These are phyloP conservation scores for Austroboletus niveus DNA, from an alignment of 1,284 basidiomycete genomes.

Conservation along the genomic window DNA sequence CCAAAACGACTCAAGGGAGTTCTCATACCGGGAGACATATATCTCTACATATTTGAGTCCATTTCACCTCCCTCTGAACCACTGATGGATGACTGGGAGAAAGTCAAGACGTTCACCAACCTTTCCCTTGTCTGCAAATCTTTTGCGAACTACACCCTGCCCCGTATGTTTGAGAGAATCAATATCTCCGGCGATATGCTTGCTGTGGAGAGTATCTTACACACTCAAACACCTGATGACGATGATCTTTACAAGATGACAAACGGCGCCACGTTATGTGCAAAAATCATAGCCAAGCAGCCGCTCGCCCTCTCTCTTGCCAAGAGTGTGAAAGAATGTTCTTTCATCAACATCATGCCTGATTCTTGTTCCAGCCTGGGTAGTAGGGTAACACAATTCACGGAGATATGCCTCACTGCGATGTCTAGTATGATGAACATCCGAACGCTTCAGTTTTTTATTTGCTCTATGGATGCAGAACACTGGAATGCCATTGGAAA, in stretches of 20 bases:
- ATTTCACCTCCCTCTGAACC: conserved; percentile 8
- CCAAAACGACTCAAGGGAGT: conserved; percentile 14
- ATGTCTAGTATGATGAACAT: conserved; percentile 22
- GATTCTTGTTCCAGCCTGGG: neutral
- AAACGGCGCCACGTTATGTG: conserved; percentile 5
- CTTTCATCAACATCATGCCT: too few relatives aligned
- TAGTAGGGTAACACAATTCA: neutral
- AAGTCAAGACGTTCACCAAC: conserved; percentile 3
- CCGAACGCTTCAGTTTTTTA: conserved; percentile 9
- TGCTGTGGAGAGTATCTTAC: too few relatives aligned
- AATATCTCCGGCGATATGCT: conserved; percentile 21
- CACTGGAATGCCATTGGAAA: conserved; percentile 15
- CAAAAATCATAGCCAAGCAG: conserved; percentile 10
- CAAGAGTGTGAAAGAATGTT: neutral
- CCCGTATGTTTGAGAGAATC: conserved; percentile 37
- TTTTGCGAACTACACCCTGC: conserved; percentile 38
- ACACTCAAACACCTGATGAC: too few relatives aligned
- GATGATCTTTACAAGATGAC: neutral
- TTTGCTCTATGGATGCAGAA: conserved; percentile 4
- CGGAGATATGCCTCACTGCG: neutral
- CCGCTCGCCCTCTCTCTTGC: conserved; percentile 21
- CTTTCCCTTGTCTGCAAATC: conserved; percentile 38
- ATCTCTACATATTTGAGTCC: conserved; percentile 36
- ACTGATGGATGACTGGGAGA: neutral
- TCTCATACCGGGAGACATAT: conserved; percentile 36